Evolutionary conservation across 805 yeast genomes (phyloP).

Genomic region (Ogataea minuta): DNA sequence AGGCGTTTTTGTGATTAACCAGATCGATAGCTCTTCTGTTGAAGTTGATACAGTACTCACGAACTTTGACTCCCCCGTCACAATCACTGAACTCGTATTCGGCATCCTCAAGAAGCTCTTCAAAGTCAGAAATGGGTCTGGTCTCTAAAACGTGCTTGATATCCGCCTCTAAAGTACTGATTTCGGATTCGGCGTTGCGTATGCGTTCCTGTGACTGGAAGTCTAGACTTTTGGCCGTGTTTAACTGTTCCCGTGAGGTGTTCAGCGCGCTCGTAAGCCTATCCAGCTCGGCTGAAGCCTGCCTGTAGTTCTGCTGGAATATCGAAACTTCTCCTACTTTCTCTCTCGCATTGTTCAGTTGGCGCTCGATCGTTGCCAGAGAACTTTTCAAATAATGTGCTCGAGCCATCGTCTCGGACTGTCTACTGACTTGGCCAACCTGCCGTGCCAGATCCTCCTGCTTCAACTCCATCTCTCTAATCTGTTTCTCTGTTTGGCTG

Average conservation of each 20-base stretch:
- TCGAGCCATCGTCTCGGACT: constrained; percentile 58
- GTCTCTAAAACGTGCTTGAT: constrained; percentile 34
- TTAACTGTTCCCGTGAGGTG: no score
- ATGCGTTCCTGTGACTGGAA: no score
- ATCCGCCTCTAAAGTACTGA: no score
- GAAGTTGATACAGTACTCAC: constrained; percentile 65
- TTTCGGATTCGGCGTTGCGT: no score
- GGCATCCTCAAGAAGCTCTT: constrained; percentile 47
- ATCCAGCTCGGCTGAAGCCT: no score
- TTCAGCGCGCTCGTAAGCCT: no score
- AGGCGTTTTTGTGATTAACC: constrained; percentile 56
- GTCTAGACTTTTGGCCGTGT: no score
- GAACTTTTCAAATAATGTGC: constrained; percentile 31
- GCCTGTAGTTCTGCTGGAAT: not conserved
- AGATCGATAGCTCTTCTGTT: constrained; percentile 65
- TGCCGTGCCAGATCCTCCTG: constrained; percentile 54
- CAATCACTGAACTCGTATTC: constrained; percentile 63
- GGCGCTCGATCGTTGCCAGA: not conserved
- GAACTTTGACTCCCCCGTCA: constrained; percentile 63
- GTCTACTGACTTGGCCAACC: constrained; percentile 51
- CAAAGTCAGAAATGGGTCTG: constrained; percentile 48
- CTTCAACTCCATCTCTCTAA: constrained; percentile 39
- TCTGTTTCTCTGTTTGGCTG: constrained; percentile 36
- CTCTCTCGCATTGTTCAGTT: constrained; percentile 1
- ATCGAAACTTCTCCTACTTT: constrained; percentile 1